Evolutionary conservation across 768 basidiomycete genomes (phyloP), one percentile per base, ranked within the genome.

Genomic region (Asterophora parasitica): DNA sequence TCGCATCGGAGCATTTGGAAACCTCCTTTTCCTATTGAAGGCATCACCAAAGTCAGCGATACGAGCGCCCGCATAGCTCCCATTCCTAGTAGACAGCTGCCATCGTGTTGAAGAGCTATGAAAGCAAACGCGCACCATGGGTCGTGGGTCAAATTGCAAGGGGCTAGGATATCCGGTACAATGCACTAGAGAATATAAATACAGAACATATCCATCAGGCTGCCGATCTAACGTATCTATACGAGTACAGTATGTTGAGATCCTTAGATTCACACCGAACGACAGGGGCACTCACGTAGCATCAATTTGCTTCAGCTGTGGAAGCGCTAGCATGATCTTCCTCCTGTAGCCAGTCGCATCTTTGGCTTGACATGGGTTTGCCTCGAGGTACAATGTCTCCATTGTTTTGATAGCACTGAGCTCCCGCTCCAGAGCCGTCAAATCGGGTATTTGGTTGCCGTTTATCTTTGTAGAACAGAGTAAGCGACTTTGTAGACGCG

Each of bases 311-410:
- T 81, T 81, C 47, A 98, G 67, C 58, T 95, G 90, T 0, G 94
- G 94, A 16, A 96, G 70, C 3, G 83, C 83, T 32, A 98, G 68
- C 63, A 88, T 91, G 45, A 98, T 76, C 70, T 96, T 99, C 44
- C 95, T 74, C 56, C 92, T 72, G 63, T 98, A 99, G 16, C 74
- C 78, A 2, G 77, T 71, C 64, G 79, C 85, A 58, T 97, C 90
- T 11, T 72, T 74, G 37, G 65, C 74, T 62, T 99, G 93, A 54
- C 92, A 88, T 2, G 96, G 96, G 61, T 99, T 99, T 4, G 81
- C 85, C 68, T 99, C 96, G 19, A 99, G 79, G 63, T 99, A 99
- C 6, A 99, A 74, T 1, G 96, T 99, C 61, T 85, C 76, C 10
- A 99, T 74, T 1, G 81, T 74, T 6, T 66, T 41, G 26, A 90